A percentile compares a stretch with the other conserved stretches of the same genome.
Evolutionary conservation across 2,329 filamentous ascomycete genomes (phyloP).

Genomic region (Hymenoscyphus repandus): DNA sequence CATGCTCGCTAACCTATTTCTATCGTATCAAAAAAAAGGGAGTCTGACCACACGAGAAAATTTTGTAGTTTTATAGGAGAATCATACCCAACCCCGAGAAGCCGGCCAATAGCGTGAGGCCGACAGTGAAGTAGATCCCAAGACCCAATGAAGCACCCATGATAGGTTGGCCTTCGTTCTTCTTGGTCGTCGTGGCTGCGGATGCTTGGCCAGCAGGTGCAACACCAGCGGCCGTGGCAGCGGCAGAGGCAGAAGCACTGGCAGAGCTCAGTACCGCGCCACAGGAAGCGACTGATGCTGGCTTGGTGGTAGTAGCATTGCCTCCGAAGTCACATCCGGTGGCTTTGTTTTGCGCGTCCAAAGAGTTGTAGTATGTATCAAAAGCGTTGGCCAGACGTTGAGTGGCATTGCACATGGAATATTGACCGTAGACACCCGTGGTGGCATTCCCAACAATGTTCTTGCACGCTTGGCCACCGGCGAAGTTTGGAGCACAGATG

Average conservation of each 20-base stretch:
- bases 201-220: background rate
- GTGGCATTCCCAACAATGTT: conserved; percentile 45
- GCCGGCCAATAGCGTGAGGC: conserved; percentile 16
- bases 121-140: conserved; percentile 15
- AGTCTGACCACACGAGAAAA: no score
- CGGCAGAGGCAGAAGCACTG: conserved; percentile 9
- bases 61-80: conserved; percentile 2
- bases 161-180: conserved; percentile 19
- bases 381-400: conserved; percentile 70
- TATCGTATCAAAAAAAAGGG: no score
- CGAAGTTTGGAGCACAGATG: conserved; percentile 38
- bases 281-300: conserved; percentile 18
- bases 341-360: conserved; percentile 40
- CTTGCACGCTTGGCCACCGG: conserved; percentile 32
- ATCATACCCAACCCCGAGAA: conserved; percentile 23
- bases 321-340: conserved; percentile 61
- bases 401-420: conserved; percentile 66
- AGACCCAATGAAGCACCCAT: conserved; percentile 16
- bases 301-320: conserved; percentile 45
- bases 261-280: conserved; percentile 17
- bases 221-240: conserved; percentile 7
- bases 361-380: conserved; percentile 50
- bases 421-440: conserved; percentile 65
- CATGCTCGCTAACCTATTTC: no score
- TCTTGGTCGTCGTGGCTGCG: conserved; percentile 17